Conservation (phyloP, 2,329 filamentous ascomycete genomes). For the Sporothrix protearum region DNA sequence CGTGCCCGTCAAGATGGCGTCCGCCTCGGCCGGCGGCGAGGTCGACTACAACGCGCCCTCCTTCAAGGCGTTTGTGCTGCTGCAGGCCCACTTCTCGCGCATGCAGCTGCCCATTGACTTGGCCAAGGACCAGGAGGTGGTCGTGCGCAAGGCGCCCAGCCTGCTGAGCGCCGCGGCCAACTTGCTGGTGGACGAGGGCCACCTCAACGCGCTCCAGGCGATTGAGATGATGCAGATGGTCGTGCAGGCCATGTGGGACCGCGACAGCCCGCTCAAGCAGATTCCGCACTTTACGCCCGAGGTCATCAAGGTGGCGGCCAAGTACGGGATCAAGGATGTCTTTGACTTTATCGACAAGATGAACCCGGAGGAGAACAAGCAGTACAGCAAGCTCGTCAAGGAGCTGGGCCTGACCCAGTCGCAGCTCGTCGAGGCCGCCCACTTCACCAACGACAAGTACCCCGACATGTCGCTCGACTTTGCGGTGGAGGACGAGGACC, state of each 20-base stretch:
- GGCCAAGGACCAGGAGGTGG: constrained; percentile 88
- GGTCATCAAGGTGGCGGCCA: constrained; percentile 76
- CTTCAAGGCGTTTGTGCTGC: constrained; percentile 95
- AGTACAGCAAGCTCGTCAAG: constrained; percentile 74
- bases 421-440: constrained; percentile 83
- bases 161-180: constrained; percentile 90
- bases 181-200: constrained; percentile 90
- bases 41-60: constrained; percentile 87
- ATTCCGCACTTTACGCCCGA: constrained; percentile 90
- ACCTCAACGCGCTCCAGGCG: constrained; percentile 94
- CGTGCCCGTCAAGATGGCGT: constrained; percentile 87
- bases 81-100: constrained; percentile 95
- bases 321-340: constrained; percentile 84
- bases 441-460: constrained; percentile 94
- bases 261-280: constrained; percentile 93
- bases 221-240: constrained; percentile 99
- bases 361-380: constrained; percentile 87
- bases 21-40: constrained; percentile 50
- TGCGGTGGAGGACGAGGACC: constrained; percentile 74
- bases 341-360: constrained; percentile 99
- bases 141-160: constrained; percentile 79
- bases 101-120: constrained; percentile 96
- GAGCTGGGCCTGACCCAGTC: constrained; percentile 73
- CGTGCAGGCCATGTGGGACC: constrained; percentile 98
- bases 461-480: constrained; percentile 92